Conservation (phyloP, 495 filamentous ascomycete genomes). For the Trichoderma orchidacearum region DNA sequence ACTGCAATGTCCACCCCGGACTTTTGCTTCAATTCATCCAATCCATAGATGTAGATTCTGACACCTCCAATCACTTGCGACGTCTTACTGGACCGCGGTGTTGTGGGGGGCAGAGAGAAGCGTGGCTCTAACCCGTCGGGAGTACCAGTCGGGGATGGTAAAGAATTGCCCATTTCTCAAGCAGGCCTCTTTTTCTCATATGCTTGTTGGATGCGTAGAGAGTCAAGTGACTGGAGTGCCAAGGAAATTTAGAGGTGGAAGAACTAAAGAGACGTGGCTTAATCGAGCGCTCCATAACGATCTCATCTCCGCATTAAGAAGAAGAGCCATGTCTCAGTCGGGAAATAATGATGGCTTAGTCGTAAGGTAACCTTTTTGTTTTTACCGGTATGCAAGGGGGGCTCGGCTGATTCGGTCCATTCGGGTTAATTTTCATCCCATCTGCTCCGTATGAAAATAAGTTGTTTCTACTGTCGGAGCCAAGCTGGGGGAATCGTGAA, state of each 20-base stretch:
- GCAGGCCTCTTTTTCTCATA: neutral
- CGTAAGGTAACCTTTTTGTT: neutral
- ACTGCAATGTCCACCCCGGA: conserved; percentile 6
- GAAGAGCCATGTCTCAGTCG: neutral
- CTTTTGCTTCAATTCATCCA: conserved; percentile 4
- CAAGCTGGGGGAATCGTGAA: too few relatives aligned
- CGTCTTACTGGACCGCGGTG: conserved; percentile 7
- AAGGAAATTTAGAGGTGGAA: neutral
- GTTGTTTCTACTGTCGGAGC: too few relatives aligned
- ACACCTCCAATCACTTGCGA: conserved; percentile 6
- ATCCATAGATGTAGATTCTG: conserved; percentile 7
- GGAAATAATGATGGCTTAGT: neutral
- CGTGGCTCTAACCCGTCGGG: conserved; percentile 3
- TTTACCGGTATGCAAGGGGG: neutral
- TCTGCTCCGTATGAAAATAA: neutral
- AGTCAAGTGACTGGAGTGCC: neutral
- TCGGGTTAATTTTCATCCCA: too few relatives aligned
- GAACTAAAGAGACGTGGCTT: neutral
- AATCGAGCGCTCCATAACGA: neutral
- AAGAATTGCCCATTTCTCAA: conserved; percentile 3
- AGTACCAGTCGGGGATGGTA: neutral
- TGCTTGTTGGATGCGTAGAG: neutral
- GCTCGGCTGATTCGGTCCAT: neutral
- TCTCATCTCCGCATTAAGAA: neutral
- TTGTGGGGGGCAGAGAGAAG: conserved; percentile 6